Percentiles rank a stretch among this genome's conserved stretches.
Evolutionary conservation across 345 rosid species (phyloP).

Genomic region (Hibiscus trionum): DNA sequence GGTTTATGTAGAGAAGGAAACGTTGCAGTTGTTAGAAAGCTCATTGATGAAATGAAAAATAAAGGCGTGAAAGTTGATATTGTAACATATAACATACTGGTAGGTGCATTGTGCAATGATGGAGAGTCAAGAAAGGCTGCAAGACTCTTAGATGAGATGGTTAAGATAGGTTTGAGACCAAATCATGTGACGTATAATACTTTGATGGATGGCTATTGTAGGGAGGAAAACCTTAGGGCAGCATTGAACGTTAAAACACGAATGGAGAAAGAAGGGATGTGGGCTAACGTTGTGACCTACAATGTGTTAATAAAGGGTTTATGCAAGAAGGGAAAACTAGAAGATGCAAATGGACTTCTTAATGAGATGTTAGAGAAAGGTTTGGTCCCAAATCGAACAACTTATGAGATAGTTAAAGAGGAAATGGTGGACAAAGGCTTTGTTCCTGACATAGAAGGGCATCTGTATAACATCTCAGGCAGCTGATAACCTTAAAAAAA

Average conservation of each 20-base stretch:
- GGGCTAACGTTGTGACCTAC: slow-evolving; percentile 55
- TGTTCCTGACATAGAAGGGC: slow-evolving; percentile 81
- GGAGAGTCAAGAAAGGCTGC: slow-evolving; percentile 54
- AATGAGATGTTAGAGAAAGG: slow-evolving; percentile 94
- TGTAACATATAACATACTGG: slow-evolving; percentile 60
- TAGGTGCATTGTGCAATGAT: slow-evolving; percentile 48
- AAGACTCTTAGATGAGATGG: slow-evolving; percentile 49
- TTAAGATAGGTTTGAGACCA: slow-evolving; percentile 43
- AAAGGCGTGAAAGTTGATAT: slow-evolving; percentile 41
- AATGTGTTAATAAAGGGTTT: slow-evolving; percentile 64
- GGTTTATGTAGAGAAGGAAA: slow-evolving; percentile 57
- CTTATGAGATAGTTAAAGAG: slow-evolving; percentile 56
- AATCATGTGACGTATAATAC: slow-evolving; percentile 59
- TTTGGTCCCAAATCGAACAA: slow-evolving; percentile 52
- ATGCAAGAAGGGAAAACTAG: slow-evolving; percentile 54
- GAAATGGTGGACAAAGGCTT: slow-evolving; percentile 86
- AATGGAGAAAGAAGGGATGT: slow-evolving; percentile 66
- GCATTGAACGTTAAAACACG: slow-evolving; percentile 44
- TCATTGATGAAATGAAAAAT: slow-evolving; percentile 33
- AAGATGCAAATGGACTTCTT: slow-evolving; percentile 63
- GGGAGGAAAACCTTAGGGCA: slow-evolving; percentile 63
- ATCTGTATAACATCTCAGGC: slow-evolving; percentile 36
- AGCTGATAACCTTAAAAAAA: neutral
- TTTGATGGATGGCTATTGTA: slow-evolving; percentile 65
- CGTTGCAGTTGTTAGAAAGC: slow-evolving; percentile 29